A percentile compares a stretch with the other conserved stretches of the same genome.
Evolutionary conservation across 768 basidiomycete genomes (phyloP).

Genomic region (Lactarius evosmus): DNA sequence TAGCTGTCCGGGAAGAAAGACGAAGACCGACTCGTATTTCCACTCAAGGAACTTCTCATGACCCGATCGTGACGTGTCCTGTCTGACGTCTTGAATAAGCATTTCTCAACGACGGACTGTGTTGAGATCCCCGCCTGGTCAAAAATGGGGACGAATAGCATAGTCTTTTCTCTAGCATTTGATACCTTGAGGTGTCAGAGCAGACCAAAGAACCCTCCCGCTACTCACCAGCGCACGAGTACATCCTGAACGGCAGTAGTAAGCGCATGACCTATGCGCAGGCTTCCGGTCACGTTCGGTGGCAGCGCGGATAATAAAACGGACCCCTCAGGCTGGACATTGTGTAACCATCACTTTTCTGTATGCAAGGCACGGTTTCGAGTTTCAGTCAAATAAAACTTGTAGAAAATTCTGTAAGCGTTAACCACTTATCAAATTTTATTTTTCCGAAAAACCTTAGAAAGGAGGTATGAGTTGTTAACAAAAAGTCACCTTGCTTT

Average conservation of each 20-base stretch:
- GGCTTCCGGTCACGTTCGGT: conserved; percentile 92
- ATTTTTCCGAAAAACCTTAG: no score
- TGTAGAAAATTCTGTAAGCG: no score
- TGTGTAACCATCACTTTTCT: no score
- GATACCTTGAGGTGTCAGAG: conserved; percentile 57
- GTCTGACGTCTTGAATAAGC: conserved; percentile 78
- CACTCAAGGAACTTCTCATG: conserved; percentile 90
- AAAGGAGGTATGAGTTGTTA: no score
- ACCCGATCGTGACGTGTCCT: conserved; percentile 86
- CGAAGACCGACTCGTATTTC: conserved; percentile 82
- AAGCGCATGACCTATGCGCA: conserved; percentile 94
- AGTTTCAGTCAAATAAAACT: no score
- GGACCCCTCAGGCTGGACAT: no score
- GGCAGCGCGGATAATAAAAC: conserved; percentile 79
- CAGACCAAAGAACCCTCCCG: neutral
- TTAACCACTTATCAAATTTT: no score
- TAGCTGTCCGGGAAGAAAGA: conserved; percentile 53
- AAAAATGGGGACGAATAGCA: conserved; percentile 89
- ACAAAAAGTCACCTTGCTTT: no score
- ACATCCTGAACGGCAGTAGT: conserved; percentile 90
- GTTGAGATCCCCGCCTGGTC: conserved; percentile 99
- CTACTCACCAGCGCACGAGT: conserved; percentile 77
- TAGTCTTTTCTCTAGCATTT: conserved; percentile 93
- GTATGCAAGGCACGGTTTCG: no score
- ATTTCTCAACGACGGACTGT: conserved; percentile 94